Evolutionary conservation across 2,329 filamentous ascomycete species (phyloP), one percentile per base, ranked within the genome.

Genomic region (Phymatotrichopsis omnivora): DNA sequence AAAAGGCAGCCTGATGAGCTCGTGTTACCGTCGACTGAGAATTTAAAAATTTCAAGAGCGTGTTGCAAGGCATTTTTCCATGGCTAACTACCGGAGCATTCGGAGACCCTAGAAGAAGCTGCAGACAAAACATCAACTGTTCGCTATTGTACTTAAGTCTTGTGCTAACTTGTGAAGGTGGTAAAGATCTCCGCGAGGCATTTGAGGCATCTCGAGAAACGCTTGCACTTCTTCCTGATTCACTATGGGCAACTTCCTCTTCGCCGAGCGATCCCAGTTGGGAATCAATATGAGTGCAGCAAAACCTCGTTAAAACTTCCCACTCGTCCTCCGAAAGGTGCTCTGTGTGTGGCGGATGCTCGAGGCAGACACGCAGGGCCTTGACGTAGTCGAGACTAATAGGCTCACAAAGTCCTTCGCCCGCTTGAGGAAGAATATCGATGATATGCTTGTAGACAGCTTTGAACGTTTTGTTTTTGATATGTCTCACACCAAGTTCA

Each of bases 361-460:
- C 75, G 14, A 96, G 71, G 3, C 95, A 64, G 22, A 74, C 70
- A 4, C 74, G 68, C 54, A 98, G 66, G 16, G 78, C 74, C 65
- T 84, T 93, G 55, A 84, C 72, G 61, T 95, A 93, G 59, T 91
- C 78, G 37, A 78, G 71, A 19, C 78, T 66, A 4, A 98, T 69
- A 10, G 82, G 79, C 46, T 78, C 71, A 53, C 85, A 77, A 42
- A 81, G 74, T 2, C 68, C 71, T 11, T 76, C 76, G 42, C 78
- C 73, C 1, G 71, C 63, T 12, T 68, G 72, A 2, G 78, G 74
- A 3, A 93, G 68, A 14, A 78, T 76, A 54, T 94, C 78, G 3
- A 76, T 79, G 50, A 96, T 80, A 63, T 94, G 86, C 53, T 85
- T 78, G 53, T 93, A 69, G 12, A 95, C 67, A 5, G 82, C 76